Evolutionary conservation across 441 rosid genomes (phyloP).

Genomic region (Adansonia rubrostipa): DNA sequence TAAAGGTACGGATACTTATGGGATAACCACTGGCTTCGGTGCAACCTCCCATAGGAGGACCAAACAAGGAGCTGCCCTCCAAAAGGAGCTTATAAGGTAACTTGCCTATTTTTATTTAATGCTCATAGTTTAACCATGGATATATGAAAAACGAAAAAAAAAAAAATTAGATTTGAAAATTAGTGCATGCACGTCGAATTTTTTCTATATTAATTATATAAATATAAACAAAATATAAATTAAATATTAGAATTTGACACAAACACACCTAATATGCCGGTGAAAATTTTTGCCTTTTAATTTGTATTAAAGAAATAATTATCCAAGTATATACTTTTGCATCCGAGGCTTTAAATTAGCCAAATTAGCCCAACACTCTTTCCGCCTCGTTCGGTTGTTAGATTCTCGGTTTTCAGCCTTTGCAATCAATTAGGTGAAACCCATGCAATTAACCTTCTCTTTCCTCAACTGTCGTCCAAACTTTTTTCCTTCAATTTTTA

Average conservation of each 20-base stretch:
- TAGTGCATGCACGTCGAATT: no score
- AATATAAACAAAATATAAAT: no score
- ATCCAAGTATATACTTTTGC: no score
- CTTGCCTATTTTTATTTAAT: no score
- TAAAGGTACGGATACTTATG: slow-evolving; percentile 49
- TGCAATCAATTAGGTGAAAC: not conserved
- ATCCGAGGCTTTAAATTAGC: not conserved
- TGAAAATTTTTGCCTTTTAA: no score
- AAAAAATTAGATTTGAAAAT: no score
- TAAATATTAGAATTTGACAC: no score
- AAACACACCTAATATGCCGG: no score
- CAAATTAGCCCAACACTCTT: slow-evolving; percentile 1
- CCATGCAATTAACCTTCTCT: not conserved
- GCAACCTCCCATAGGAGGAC: slow-evolving; percentile 54
- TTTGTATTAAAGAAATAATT: no score
- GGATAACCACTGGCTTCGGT: slow-evolving; percentile 56
- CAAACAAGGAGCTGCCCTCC: slow-evolving; percentile 47
- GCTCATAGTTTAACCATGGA: no score
- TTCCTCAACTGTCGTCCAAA: not conserved
- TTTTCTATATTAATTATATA: no score
- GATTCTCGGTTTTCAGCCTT: not conserved
- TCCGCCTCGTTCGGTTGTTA: slow-evolving; percentile 2
- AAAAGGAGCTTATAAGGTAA: slow-evolving; percentile 47
- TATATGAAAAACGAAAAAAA: no score
- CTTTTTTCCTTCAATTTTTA: not conserved